Evolutionary conservation across 2,329 filamentous ascomycete genomes (phyloP), one percentile per base, ranked within the genome.

Genomic region (Catunica adiposa): DNA sequence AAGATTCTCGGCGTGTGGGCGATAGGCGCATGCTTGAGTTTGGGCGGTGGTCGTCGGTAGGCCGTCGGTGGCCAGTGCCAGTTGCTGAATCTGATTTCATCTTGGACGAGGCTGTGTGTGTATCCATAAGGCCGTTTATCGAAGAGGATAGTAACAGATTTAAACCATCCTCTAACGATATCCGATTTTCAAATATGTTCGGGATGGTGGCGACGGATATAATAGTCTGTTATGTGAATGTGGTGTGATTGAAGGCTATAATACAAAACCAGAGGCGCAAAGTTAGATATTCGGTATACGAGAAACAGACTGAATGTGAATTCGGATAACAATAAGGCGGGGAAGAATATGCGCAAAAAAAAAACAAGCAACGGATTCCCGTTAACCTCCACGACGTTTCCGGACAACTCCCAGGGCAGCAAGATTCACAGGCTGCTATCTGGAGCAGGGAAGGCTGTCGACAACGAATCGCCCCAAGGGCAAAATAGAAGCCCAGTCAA

Each of bases 111-210:
- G 44, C 37, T 17, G 56, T 50, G 54, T 56, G 50, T 22, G 56
- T 38, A 56, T 58, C 56, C 56, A 58, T 58, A 29, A 40, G 53
- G 38, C 50, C 48, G 48, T 58, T 44, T 53, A 56, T 40, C 56
- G 37, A 37, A 37, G 25, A 37, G 50, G 38, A 15, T 44, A 15
- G 54, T 23, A 48, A 53, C 42, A 38, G 11, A 29, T 42, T 38
- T 56, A 17, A 56, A 58, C 56, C 56, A 58, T 58, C 56, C 56
- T 58, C 56, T 34, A 26, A 44, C 47, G 51, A 52, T 7, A 15
- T 23, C 22, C 37, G 40, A n/a, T n/a, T 44, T 17, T n/a, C 2
- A 44, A n/a, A 22, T 44, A 3, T 1, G 40, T 44, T 44, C 20
- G 40, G 15, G 20, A 22, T 44, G 40, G 4, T 22, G n/a, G n/a